Base-by-base conservation (phyloP, 1,139 yeast species). In the Kazachstania sp. region DNA sequence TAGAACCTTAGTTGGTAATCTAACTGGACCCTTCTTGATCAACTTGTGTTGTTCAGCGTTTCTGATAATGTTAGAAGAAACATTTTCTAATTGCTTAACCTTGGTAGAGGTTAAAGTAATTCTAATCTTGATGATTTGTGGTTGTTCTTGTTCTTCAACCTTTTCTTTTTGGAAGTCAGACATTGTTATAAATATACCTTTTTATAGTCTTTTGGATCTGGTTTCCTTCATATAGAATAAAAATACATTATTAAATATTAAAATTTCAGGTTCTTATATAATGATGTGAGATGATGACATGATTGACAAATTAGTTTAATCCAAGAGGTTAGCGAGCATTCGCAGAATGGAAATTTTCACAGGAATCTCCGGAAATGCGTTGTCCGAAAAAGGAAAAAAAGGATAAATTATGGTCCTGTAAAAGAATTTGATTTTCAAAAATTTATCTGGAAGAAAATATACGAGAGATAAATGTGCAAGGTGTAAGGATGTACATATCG, bases 1-100 rank as follows among this genome's bases (percentile, higher is more conserved):
- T 72, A 94, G 86, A 66, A 86, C 95, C 85, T 90, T 94, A 77
- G 98, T 94, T 79, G 99, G 99, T 79, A 94, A 78, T 85, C 98
- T 87, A 71, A 94, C 96, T 66, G 98, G 98, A 70, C 99, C 99
- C 81, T 87, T 86, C 81, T 83, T 86, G 74, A 79, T 81, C 69
- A 87, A 79, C 69, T 83, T 74, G 75, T 80, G 75, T 73, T 78
- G 79, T 72, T 77, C 78, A 73, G 97, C 97, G 71, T 88, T 90
- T 73, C 73, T 74, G 75, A 88, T 78, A 71, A 92, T 86, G 84
- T 83, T 86, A 67, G 83, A 78, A 68, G 95, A 86, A 63, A 82
- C 86, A 67, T 84, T 86, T 81, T 94, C 98, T 72, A 94, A 83
- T 77, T 87, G 95, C 84, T 88, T 88, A 71, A 92, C 97, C 81